Evolutionary conservation across 768 basidiomycete genomes (phyloP).

Genomic region (Leccinum pellstonianum): DNA sequence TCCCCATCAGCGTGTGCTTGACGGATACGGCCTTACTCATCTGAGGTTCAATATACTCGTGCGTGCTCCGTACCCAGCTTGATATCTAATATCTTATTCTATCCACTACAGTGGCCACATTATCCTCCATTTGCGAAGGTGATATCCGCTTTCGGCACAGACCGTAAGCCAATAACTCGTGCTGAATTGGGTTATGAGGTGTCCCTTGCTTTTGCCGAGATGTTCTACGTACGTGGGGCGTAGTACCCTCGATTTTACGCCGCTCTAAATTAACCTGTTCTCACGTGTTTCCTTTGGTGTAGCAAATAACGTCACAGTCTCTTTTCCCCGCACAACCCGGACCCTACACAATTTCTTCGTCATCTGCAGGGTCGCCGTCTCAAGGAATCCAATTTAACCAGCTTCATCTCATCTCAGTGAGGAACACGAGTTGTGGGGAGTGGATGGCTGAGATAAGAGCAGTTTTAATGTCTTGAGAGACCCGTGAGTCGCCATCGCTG

Average conservation of each 20-base stretch:
- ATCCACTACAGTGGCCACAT: slow-evolving; percentile 24
- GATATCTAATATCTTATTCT: not conserved
- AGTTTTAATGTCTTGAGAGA: slow-evolving; percentile 15
- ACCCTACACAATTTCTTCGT: slow-evolving; percentile 20
- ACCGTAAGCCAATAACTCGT: slow-evolving; percentile 21
- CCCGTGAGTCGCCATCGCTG: slow-evolving; percentile 7
- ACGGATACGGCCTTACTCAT: slow-evolving; percentile 18
- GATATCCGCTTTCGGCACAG: slow-evolving; percentile 23
- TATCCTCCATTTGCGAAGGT: slow-evolving; percentile 25
- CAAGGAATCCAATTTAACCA: slow-evolving; percentile 25
- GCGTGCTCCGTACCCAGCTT: slow-evolving; percentile 1
- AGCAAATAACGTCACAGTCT: slow-evolving; percentile 22
- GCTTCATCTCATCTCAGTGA: slow-evolving; percentile 24
- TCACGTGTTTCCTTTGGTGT: slow-evolving; percentile 3
- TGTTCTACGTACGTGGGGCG: slow-evolving; percentile 26
- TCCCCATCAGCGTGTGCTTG: slow-evolving; percentile 21
- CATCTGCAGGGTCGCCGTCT: slow-evolving; percentile 6
- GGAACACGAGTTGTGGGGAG: slow-evolving; percentile 29
- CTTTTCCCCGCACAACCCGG: slow-evolving; percentile 14
- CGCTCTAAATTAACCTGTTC: not conserved
- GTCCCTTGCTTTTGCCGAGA: slow-evolving; percentile 30
- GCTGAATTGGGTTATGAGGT: slow-evolving; percentile 28
- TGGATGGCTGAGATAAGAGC: slow-evolving; percentile 29
- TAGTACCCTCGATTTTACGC: not conserved
- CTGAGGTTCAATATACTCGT: slow-evolving; percentile 26